phyloP scores from a whole-genome alignment of 208 protist species.

The Tritrichomonas musculus region DNA sequence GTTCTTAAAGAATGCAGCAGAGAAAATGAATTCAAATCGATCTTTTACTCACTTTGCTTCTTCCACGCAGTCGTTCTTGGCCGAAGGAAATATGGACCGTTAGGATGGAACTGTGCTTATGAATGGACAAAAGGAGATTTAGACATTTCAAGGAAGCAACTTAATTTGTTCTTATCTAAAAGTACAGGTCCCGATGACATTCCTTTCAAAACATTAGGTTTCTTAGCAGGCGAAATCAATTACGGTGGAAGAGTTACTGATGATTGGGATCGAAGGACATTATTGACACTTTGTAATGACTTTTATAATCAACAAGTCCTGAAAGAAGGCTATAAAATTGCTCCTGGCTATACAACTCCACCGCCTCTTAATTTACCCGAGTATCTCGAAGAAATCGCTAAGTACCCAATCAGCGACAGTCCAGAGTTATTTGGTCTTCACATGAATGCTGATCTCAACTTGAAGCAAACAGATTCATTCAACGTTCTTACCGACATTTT shows the following conservation, averaged over 20 bases:
- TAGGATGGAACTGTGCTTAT: conserved; percentile 97
- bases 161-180: conserved; percentile 73
- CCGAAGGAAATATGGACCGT: conserved; percentile 89
- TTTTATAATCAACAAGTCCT: conserved; percentile 23
- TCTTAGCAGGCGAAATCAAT: conserved; percentile 62
- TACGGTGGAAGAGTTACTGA: conserved; percentile 61
- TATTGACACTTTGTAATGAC: conserved; percentile 33
- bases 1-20: conserved; percentile 30
- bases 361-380: conserved; percentile 59
- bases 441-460: background rate
- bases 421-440: conserved; percentile 32
- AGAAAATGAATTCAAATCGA: conserved; percentile 54
- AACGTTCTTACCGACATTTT: background rate
- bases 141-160: conserved; percentile 68
- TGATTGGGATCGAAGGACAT: conserved; percentile 44
- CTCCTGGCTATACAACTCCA: conserved; percentile 32
- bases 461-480: background rate
- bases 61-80: conserved; percentile 79
- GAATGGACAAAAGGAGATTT: conserved; percentile 91
- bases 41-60: conserved; percentile 59
- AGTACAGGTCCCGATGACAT: background rate
- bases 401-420: conserved; percentile 25
- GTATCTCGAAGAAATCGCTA: conserved; percentile 56
- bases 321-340: background rate
- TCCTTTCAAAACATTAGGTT: conserved; percentile 40